Percentiles rank a stretch among this genome's conserved stretches.
phyloP scores from a whole-genome alignment of 768 basidiomycete genomes.

The Lentinula sp. region DNA sequence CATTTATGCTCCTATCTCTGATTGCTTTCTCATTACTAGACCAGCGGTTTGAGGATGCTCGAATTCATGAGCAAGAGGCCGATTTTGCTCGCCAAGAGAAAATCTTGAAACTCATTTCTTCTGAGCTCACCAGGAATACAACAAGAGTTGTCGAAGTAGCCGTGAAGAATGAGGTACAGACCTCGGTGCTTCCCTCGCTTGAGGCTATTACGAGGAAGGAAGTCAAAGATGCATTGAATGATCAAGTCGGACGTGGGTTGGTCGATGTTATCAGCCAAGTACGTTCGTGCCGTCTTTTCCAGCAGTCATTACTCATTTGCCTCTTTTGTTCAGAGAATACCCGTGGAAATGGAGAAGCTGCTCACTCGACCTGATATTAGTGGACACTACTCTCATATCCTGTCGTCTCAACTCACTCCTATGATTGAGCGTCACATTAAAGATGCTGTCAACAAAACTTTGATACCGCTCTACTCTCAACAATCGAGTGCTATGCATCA shows the following conservation, averaged over 20 bases:
- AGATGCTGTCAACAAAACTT: slow-evolving; percentile 64
- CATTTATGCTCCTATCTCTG: not conserved
- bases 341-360: slow-evolving; percentile 73
- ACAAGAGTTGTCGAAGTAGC: slow-evolving; percentile 87
- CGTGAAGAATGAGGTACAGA: slow-evolving; percentile 80
- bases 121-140: slow-evolving; percentile 81
- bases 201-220: slow-evolving; percentile 79
- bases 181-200: slow-evolving; percentile 75
- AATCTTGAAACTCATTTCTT: slow-evolving; percentile 83
- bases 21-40: slow-evolving; percentile 35
- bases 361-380: slow-evolving; percentile 73
- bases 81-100: slow-evolving; percentile 85
- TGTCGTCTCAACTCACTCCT: slow-evolving; percentile 68
- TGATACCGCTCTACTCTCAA: slow-evolving; percentile 72
- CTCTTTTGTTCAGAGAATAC: slow-evolving; percentile 48
- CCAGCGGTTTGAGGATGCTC: slow-evolving; percentile 78
- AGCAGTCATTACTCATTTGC: not conserved
- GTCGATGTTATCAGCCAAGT: slow-evolving; percentile 73
- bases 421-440: slow-evolving; percentile 78
- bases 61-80: slow-evolving; percentile 69
- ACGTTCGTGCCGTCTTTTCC: not conserved
- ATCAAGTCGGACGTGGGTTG: slow-evolving; percentile 70
- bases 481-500: slow-evolving; percentile 76
- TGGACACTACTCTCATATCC: slow-evolving; percentile 67
- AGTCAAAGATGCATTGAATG: slow-evolving; percentile 71